Evolutionary conservation across 2,329 filamentous ascomycete genomes (phyloP).

Genomic region (Phialophora expanda): DNA sequence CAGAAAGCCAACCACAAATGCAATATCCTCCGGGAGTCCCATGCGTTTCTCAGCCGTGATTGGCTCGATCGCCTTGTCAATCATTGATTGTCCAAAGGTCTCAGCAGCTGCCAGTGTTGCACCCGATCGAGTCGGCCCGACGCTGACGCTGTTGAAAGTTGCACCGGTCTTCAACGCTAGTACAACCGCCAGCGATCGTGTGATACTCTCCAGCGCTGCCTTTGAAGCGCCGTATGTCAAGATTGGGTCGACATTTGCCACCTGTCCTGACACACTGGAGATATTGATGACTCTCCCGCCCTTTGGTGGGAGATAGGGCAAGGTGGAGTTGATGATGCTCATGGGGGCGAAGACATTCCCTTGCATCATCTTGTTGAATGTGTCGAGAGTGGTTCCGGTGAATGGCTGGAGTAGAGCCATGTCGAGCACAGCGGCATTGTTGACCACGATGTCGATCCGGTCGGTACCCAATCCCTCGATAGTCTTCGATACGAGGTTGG

Average conservation of each 20-base stretch:
- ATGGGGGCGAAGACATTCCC: slow-evolving; percentile 27
- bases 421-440: slow-evolving; percentile 26
- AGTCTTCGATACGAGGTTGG: slow-evolving; percentile 15
- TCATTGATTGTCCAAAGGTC: slow-evolving; percentile 49
- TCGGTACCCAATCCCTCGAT: slow-evolving; percentile 15
- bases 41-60: slow-evolving; percentile 43
- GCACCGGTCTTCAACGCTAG: slow-evolving; percentile 14
- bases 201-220: slow-evolving; percentile 42
- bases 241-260: slow-evolving; percentile 15
- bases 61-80: slow-evolving; percentile 53
- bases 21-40: slow-evolving; percentile 55
- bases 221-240: slow-evolving; percentile 41
- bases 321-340: slow-evolving; percentile 22
- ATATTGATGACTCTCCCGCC: slow-evolving; percentile 33
- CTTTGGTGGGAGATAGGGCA: slow-evolving; percentile 20
- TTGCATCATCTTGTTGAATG: slow-evolving; percentile 23
- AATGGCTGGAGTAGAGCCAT: slow-evolving; percentile 18
- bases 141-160: slow-evolving; percentile 21
- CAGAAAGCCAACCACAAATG: slow-evolving; percentile 54
- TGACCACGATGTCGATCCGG: slow-evolving; percentile 25
- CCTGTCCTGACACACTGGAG: slow-evolving; percentile 20
- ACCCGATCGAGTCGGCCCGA: slow-evolving; percentile 38
- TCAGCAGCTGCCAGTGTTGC: slow-evolving; percentile 50
- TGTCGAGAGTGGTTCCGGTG: slow-evolving; percentile 1
- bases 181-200: slow-evolving; percentile 29